A percentile compares a stretch with the other conserved stretches of the same genome.
Conservation (phyloP, 1,284 basidiomycete genomes). For the Porogramme epimiltina region DNA sequence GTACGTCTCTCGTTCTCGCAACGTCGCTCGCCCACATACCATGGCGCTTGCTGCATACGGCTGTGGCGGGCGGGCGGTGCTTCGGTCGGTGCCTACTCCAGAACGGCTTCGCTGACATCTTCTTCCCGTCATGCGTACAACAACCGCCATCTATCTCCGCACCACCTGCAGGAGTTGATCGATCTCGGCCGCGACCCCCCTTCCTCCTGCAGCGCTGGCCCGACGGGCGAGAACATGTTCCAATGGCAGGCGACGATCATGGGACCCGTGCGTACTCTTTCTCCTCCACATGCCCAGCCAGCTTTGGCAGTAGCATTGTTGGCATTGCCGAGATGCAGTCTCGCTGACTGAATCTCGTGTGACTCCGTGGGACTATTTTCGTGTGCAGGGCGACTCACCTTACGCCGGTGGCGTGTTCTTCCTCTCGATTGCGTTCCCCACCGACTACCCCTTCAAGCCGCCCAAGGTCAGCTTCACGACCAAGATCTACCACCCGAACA, state of each 20-base stretch:
- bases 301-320: background rate
- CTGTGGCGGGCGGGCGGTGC: slow-evolving; percentile 16
- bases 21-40: background rate
- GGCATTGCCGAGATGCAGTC: slow-evolving; percentile 8
- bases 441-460: slow-evolving; percentile 98
- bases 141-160: background rate
- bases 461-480: slow-evolving; percentile 99
- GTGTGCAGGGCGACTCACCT: slow-evolving; percentile 82
- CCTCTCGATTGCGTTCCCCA: slow-evolving; percentile 91
- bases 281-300: slow-evolving; percentile 20
- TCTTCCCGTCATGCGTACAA: slow-evolving; percentile 8
- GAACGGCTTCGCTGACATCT: slow-evolving; percentile 19
- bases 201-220: slow-evolving; percentile 95
- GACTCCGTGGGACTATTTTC: slow-evolving; percentile 12
- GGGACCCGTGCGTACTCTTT: slow-evolving; percentile 77
- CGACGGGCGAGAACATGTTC: slow-evolving; percentile 96
- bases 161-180: slow-evolving; percentile 79
- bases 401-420: slow-evolving; percentile 97
- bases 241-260: slow-evolving; percentile 98
- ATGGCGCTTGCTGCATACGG: slow-evolving; percentile 17
- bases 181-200: slow-evolving; percentile 98
- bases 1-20: slow-evolving; percentile 45
- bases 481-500: slow-evolving; percentile 97
- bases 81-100: slow-evolving; percentile 3
- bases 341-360: slow-evolving; percentile 19